Evolutionary conservation across 78 protist genomes (phyloP).

Genomic region (Polysphondylium violaceum): DNA sequence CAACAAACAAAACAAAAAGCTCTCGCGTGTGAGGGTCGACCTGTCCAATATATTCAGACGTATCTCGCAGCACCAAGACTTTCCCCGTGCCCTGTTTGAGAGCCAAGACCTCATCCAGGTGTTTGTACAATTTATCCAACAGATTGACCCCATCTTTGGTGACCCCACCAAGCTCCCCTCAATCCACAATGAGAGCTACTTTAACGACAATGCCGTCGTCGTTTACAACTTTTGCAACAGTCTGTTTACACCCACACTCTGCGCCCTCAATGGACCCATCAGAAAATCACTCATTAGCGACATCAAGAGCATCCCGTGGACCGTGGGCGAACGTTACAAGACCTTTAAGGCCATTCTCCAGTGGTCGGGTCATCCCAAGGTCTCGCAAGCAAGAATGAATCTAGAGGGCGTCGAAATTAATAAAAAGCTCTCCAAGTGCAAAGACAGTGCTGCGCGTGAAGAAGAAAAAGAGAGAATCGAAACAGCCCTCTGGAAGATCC

Average conservation of each 20-base stretch:
- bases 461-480: conserved; percentile 51
- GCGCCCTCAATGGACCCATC: conserved; percentile 65
- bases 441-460: conserved; percentile 43
- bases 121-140: conserved; percentile 75
- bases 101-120: conserved; percentile 50
- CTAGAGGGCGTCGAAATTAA: conserved; percentile 58
- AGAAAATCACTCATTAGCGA: conserved; percentile 39
- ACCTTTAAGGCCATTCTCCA: conserved; percentile 59
- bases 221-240: conserved; percentile 63
- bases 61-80: conserved; percentile 55
- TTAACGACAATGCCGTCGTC: conserved; percentile 55
- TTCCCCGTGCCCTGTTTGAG: conserved; percentile 55
- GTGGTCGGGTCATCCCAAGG: conserved; percentile 70
- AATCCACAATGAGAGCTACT: conserved; percentile 29
- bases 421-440: conserved; percentile 42
- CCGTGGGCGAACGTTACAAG: conserved; percentile 76
- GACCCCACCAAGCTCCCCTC: conserved; percentile 65
- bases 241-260: conserved; percentile 42
- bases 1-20: conserved; percentile 53
- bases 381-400: conserved; percentile 52
- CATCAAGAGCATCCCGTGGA: conserved; percentile 58
- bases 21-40: conserved; percentile 62
- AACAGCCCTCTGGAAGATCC: conserved; percentile 25
- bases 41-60: conserved; percentile 65
- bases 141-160: conserved; percentile 78